Evolutionary conservation across 768 basidiomycete species (phyloP).

Genomic region (Jaapia argillacea): DNA sequence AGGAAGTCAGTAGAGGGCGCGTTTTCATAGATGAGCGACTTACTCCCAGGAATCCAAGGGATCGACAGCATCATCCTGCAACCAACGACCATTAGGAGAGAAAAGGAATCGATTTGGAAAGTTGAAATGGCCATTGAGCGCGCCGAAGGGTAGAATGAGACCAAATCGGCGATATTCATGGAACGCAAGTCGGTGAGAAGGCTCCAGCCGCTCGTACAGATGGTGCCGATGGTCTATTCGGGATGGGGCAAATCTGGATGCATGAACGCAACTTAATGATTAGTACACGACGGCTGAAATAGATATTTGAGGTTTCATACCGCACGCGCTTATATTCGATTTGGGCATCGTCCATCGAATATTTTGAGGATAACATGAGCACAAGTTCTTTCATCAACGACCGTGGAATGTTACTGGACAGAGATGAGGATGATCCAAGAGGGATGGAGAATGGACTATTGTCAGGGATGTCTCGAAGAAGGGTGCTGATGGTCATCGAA

Average conservation of each 20-base stretch:
- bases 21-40: neutral
- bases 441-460: slow-evolving; percentile 9
- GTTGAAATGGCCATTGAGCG: slow-evolving; percentile 27
- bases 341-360: neutral
- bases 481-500: slow-evolving; percentile 12
- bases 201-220: slow-evolving; percentile 26
- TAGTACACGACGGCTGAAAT: neutral
- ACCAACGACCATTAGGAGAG: slow-evolving; percentile 31
- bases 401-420: neutral
- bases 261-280: neutral
- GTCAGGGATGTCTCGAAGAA: slow-evolving; percentile 2
- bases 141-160: slow-evolving; percentile 36
- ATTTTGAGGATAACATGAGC: neutral
- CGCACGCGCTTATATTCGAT: neutral
- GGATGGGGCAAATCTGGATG: slow-evolving; percentile 23
- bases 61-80: slow-evolving; percentile 26
- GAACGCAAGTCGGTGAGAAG: slow-evolving; percentile 34
- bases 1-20: neutral
- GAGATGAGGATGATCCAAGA: slow-evolving; percentile 6
- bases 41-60: slow-evolving; percentile 41
- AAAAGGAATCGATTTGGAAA: slow-evolving; percentile 33
- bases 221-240: slow-evolving; percentile 32
- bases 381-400: neutral
- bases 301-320: neutral
- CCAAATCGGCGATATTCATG: slow-evolving; percentile 29